phyloP scores from a whole-genome alignment of 2,329 filamentous ascomycete species.

The Fusarium liriodendri region DNA sequence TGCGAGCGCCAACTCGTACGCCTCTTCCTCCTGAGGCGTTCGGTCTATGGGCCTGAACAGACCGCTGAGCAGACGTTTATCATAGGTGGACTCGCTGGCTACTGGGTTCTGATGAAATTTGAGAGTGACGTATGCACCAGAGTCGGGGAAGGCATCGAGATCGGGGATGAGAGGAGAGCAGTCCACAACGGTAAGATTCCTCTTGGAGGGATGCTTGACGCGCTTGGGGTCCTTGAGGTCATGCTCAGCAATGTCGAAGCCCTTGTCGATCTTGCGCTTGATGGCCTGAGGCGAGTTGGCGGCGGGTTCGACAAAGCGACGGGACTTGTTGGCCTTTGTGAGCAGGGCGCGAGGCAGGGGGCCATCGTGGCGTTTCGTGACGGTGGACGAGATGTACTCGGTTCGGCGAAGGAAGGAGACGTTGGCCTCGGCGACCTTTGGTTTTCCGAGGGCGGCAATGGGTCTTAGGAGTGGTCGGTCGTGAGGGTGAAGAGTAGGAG shows the following conservation, averaged over 20 bases:
- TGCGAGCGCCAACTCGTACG: slow-evolving; percentile 62
- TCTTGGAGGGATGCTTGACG: slow-evolving; percentile 70
- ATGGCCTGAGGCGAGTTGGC: slow-evolving; percentile 74
- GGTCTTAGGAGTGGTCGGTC: slow-evolving; percentile 88
- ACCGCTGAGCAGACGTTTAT: slow-evolving; percentile 70
- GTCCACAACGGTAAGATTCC: slow-evolving; percentile 67
- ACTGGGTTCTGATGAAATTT: slow-evolving; percentile 77
- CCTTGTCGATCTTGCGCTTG: slow-evolving; percentile 74
- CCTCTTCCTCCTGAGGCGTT: slow-evolving; percentile 64
- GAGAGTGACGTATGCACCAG: slow-evolving; percentile 75
- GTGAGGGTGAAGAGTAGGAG: slow-evolving; percentile 80
- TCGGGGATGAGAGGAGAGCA: slow-evolving; percentile 73
- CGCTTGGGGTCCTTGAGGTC: slow-evolving; percentile 65
- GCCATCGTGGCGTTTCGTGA: slow-evolving; percentile 61
- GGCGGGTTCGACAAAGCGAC: slow-evolving; percentile 67
- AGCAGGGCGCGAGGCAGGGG: slow-evolving; percentile 56
- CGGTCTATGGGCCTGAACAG: slow-evolving; percentile 71
- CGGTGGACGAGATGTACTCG: slow-evolving; percentile 85
- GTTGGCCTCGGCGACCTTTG: slow-evolving; percentile 77
- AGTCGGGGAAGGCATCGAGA: slow-evolving; percentile 75
- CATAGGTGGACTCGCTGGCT: slow-evolving; percentile 62
- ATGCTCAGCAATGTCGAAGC: slow-evolving; percentile 66
- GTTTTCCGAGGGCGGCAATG: slow-evolving; percentile 86
- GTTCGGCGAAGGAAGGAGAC: slow-evolving; percentile 96
- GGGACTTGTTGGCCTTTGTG: slow-evolving; percentile 47